A percentile compares a stretch with the other conserved stretches of the same genome.
Conservation (phyloP, 164 flowering plant genomes). For the Cinnamomum chago region DNA sequence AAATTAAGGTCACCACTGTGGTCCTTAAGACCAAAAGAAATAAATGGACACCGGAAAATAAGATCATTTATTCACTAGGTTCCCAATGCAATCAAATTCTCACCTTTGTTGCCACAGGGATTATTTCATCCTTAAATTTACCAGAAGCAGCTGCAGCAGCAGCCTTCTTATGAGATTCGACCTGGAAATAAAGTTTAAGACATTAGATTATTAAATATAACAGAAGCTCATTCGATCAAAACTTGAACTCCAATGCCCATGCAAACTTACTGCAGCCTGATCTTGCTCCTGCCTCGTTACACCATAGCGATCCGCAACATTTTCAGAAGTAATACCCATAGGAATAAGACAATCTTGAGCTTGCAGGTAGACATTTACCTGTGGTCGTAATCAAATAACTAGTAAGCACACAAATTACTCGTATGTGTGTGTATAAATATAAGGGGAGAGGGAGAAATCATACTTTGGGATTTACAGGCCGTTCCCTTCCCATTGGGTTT, state of each 20-base stretch:
- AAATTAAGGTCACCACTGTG: background rate
- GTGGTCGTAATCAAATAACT: constrained; percentile 10
- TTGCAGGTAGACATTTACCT: constrained; percentile 57
- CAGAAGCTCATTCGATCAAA: background rate
- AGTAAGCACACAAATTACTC: background rate
- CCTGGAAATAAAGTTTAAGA: constrained; percentile 30
- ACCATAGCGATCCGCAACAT: constrained; percentile 92
- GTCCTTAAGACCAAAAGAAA: background rate
- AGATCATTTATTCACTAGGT: background rate
- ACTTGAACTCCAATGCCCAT: background rate
- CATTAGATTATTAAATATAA: background rate
- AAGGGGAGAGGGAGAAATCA: background rate
- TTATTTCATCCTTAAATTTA: constrained; percentile 86
- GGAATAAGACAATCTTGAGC: constrained; percentile 96
- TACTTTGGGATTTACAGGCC: constrained; percentile 79
- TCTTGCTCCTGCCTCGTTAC: constrained; percentile 92
- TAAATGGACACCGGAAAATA: background rate
- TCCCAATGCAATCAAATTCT: background rate
- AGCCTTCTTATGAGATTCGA: constrained; percentile 84
- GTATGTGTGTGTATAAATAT: no score
- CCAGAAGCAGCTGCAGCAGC: constrained; percentile 97
- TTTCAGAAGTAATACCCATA: constrained; percentile 98
- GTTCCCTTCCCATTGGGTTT: constrained; percentile 68
- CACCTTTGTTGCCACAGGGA: constrained; percentile 91
- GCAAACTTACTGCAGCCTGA: constrained; percentile 87